Evolutionary conservation across 2,329 filamentous ascomycete species (phyloP), one percentile per base, ranked within the genome.

Genomic region (Cercospora canescens): DNA sequence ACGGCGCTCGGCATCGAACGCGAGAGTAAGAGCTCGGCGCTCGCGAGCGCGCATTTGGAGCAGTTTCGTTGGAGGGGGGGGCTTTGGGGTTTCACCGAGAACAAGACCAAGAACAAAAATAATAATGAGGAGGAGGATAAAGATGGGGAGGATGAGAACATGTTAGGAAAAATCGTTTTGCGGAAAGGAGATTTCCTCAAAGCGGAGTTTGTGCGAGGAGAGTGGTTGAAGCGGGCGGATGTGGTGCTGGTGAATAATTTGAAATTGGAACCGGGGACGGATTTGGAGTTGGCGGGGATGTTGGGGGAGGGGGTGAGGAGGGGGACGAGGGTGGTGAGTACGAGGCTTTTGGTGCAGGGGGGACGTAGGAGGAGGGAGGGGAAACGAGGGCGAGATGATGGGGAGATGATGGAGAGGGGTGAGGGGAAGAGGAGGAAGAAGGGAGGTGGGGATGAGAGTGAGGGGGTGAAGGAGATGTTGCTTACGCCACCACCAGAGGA

Each of bases 181-280:
- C 87, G 93, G 68, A 84, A 89, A 48, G 94, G 92, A 58, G 91
- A 96, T 75, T 97, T 98, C 74, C 86, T 93, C 8, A 87, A 88
- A 71, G 91, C 90, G 70, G 77, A 85, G 14, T 84, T 84, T 64
- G 92, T 97, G 55, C 84, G 89, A 65, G 85, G 89, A 65, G 85
- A 88, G 24, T 88, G 88, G 8, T 83, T 98, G 55, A 89, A 90
- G 76, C 87, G 89, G 60, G 94, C 94, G 1, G 94, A 98, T 76
- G 93, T 97, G 14, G 87, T 98, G n/a, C 85, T 98, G 35, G 93
- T 97, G 73, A 98, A 98, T 81, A 98, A 98, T 80, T 93, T 97
- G 79, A 94, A 92, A 4, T 97, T 98, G 78, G 93, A 90, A 6
- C 89, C 93, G 14, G 86, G 90, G 73, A 86, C 97, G 60, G 97